These are phyloP conservation scores for Glycyrrhiza uralensis DNA, from an alignment of 306 rosid genomes.

Conservation along the genomic window DNA sequence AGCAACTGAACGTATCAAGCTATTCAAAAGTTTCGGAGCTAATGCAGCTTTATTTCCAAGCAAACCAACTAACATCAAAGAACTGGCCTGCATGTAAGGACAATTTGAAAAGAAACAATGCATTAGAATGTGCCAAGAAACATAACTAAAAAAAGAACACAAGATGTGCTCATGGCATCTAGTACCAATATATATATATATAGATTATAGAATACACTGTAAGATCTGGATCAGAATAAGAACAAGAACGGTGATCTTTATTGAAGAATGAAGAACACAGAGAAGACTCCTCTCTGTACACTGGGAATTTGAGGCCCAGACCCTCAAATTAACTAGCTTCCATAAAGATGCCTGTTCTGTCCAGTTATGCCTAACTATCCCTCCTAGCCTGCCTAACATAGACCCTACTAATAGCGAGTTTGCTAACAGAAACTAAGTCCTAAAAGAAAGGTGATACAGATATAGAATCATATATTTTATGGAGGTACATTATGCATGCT, in stretches of 20 bases:
- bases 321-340: neutral
- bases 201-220: neutral
- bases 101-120: neutral
- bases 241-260: neutral
- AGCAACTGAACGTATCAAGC: constrained; percentile 66
- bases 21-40: constrained; percentile 70
- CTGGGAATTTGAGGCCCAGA: neutral
- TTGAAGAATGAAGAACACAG: neutral
- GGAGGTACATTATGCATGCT: neutral
- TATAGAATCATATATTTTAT: neutral
- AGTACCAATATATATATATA: neutral
- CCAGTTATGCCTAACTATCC: neutral
- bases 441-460: neutral
- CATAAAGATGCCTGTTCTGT: neutral
- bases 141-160: neutral
- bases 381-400: neutral
- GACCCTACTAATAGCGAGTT: neutral
- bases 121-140: neutral
- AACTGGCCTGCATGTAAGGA: constrained; percentile 66
- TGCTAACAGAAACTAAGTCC: neutral
- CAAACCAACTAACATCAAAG: constrained; percentile 82
- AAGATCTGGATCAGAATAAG: neutral
- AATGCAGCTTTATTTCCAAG: constrained; percentile 70
- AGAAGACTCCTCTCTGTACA: neutral
- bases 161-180: neutral